Conservation (phyloP, 139 green algal species). For the Chlamydomonas incerta region DNA sequence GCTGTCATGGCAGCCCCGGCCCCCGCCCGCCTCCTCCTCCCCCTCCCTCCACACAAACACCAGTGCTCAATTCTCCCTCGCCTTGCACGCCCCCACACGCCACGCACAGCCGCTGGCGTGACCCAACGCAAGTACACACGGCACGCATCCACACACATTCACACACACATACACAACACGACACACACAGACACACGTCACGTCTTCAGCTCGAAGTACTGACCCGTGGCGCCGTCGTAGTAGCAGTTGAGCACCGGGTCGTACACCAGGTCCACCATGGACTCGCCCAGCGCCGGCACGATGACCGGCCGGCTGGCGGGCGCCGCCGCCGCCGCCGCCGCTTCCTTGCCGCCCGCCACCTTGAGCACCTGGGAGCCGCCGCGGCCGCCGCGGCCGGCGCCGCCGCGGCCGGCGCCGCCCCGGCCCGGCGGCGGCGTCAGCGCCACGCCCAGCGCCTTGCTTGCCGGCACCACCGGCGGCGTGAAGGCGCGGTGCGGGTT, state of each 20-base stretch:
- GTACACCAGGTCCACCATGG: slow-evolving; percentile 64
- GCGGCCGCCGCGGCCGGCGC: background rate
- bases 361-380: background rate
- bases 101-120: no score
- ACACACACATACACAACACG: no score
- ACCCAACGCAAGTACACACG: no score
- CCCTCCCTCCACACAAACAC: no score
- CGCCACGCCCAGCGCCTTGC: slow-evolving; percentile 7
- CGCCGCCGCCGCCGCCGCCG: background rate
- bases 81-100: no score
- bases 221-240: slow-evolving; percentile 57
- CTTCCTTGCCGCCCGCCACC: background rate
- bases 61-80: no score
- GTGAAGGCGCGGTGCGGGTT: slow-evolving; percentile 41
- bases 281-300: background rate
- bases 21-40: no score
- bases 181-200: background rate
- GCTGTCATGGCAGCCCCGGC: no score
- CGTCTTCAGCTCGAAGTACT: slow-evolving; percentile 64
- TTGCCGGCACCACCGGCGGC: slow-evolving; percentile 50
- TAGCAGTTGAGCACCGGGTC: slow-evolving; percentile 72
- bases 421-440: background rate
- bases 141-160: no score
- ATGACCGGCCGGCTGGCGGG: background rate
- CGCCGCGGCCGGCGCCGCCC: background rate